Evolutionary conservation across 1,139 yeast species (phyloP), one percentile per base, ranked within the genome.

Genomic region (Scheffersomyces illinoinensis): DNA sequence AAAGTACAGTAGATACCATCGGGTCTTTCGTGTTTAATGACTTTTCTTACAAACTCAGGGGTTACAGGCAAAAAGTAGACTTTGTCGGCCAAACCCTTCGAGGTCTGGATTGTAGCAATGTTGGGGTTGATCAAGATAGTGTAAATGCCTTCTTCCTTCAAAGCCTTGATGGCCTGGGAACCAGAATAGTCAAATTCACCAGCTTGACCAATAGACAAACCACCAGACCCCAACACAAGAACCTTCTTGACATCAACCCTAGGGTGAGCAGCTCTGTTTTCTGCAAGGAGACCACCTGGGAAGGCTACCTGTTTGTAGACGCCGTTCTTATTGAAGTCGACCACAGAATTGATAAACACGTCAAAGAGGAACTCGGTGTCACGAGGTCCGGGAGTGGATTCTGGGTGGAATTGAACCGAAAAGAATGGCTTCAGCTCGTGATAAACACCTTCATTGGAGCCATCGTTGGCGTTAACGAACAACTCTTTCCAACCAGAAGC

Each of bases 341-440:
- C 75, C 57, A 95, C 97, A 55, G 98, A 78, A 65, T 91, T 77
- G 71, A 96, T 90, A 77, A 96, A 96, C 49, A 91, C 93, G 72
- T 96, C 99, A 71, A 96, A 96, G 74, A 96, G 84, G 75, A 95
- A 96, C 77, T 96, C 99, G 58, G 99, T 95, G 75, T 96, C 99
- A 75, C 97, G 88, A 74, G 99, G 99, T 75, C 99, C 99, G 54
- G 99, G 99, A 58, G 98, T 92, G 47, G 98, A 92, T 82, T 96
- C 99, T 23, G 99, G 99, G 74, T 96, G 99, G 85, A 96, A 95
- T 83, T 96, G 99, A 55, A 95, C 98, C n/a, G 99, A 95, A 83
- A 96, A 96, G 75, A 84, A 90, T 54, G 99, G 99, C 74, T 90
- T 83, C 62, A 86, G 82, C 54, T 89, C 85, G 77, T 93, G 93